Percentiles rank a stretch among this genome's conserved stretches.
These are phyloP conservation scores for Beauveria brongniartii DNA, from an alignment of 2,329 filamentous ascomycete genomes.

Conservation along the genomic window DNA sequence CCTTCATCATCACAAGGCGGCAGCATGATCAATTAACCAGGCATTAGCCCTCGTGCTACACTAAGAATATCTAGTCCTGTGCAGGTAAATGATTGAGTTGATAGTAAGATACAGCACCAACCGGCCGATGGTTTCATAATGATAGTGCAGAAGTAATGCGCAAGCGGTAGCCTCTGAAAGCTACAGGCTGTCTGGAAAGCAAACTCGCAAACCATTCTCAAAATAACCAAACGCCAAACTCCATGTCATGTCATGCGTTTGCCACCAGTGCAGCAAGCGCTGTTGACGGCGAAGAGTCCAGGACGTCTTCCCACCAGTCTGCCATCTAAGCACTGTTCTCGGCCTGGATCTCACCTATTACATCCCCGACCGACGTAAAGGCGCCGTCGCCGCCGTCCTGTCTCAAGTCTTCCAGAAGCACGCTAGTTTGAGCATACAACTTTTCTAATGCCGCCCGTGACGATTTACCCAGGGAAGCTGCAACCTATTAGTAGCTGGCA, in stretches of 20 bases:
- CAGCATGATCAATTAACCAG: background rate
- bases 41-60: background rate
- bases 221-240: background rate
- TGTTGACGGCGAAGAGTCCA: background rate
- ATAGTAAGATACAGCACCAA: background rate
- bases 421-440: conserved; percentile 77
- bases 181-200: background rate
- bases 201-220: background rate
- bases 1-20: background rate
- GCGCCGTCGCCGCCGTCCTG: conserved; percentile 73
- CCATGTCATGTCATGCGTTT: background rate
- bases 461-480: conserved; percentile 85
- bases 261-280: too few relatives aligned
- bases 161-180: background rate
- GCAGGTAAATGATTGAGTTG: background rate
- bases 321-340: conserved; percentile 18
- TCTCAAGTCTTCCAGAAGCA: conserved; percentile 73
- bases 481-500: conserved; percentile 14
- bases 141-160: background rate
- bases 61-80: background rate
- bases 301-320: background rate
- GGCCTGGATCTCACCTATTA: conserved; percentile 34
- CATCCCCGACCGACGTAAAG: conserved; percentile 59
- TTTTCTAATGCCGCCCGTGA: conserved; percentile 79
- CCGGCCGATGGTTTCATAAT: background rate